Base-by-base conservation (phyloP, 495 filamentous ascomycete species). In the Trichoderma orchidacearum region DNA sequence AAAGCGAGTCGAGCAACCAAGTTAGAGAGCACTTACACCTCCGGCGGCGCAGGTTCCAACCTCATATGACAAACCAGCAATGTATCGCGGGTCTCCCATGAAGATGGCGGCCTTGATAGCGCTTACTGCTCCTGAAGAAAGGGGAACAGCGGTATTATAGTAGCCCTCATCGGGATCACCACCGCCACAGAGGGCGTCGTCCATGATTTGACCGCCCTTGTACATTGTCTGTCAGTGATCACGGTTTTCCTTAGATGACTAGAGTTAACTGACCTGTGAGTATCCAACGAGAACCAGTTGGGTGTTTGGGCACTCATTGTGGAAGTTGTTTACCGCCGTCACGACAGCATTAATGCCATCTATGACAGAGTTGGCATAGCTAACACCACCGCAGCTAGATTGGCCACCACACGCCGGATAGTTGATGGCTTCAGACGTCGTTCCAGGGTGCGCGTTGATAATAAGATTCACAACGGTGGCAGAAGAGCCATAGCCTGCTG, bases 161-260 rank as follows among this genome's bases (percentile, higher is more conserved):
- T 30, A 30, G 5, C 51, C 51, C 27, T 30, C 51, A 11, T 25
- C 28, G 11, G 51, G 28, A 12, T 53, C 51, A 17, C 51, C 51
- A 23, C 80, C 82, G 28, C 82, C 82, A 62, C 82, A 84, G 17
- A 84, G 63, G 23, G 79, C 80, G 58, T 79, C 79, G 59, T 85
- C 81, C 67, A 84, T 73, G 66, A 84, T 83, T 64, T 84, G 78
- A 30, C 72, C 80, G 45, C 81, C 82, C 75, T 84, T 18, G 41
- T 60, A 35, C 53, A 27, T 23, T 27, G 2, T 48, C 9, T 34
- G 17, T n/a, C 17, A 31, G 34, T 27, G 6, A 30, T 8, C 31
- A 38, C 32, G 7, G 45, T 23, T 6, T 0, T 21, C 25, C 21
- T 23, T 18, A n/a, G 18, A 1, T 34, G n/a, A n/a, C 13, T 12